Evolutionary conservation across 441 rosid species (phyloP), one percentile per base, ranked within the genome.

Genomic region (Mallotus japonicus): DNA sequence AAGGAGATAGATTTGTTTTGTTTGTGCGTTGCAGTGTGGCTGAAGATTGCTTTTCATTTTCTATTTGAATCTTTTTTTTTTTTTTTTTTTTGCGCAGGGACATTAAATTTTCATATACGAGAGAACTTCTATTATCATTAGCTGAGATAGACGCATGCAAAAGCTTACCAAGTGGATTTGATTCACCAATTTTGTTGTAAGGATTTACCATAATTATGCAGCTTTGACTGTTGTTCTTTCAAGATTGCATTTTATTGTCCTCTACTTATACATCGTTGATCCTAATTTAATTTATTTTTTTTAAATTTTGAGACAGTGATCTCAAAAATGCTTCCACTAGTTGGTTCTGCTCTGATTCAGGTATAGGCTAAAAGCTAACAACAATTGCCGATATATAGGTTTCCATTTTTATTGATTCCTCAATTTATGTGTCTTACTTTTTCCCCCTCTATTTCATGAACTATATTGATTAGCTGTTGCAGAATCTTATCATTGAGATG

Each of bases 111-210:
- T 65, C 79, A 50, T 79, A 84, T 59, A 32, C 72, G 6, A 80
- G 82, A 56, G 73, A 72, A 14, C 58, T 75, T 76, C 82, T 81
- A 51, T 32, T 75, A 37, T 79, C 80, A 51, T 71, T 84, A 6
- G 76, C 82, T 63, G 70, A 74, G 62, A 40, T 65, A 32, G 82
- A 81, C 67, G 20, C n/a, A 16, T 77, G 87, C 75, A 81, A 71
- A 71, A 71, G 59, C 67, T 71, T 81, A 58, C 83, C 84, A 0
- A 20, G 65, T 22, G 72, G 74, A 24, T 62, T 81, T 74, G 83
- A 81, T 67, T 42, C 58, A 57, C 75, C 81, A 17, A 77, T 73
- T 34, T 58, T 81, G 66, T 17, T 78, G 84, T 84, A 70, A 68
- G 17, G 56, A 4, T 55, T 47, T 22, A 55, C 16, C 34, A 4